These are phyloP conservation scores for Penicillium crustosum DNA, from an alignment of 2,329 filamentous ascomycete genomes.

Conservation along the genomic window DNA sequence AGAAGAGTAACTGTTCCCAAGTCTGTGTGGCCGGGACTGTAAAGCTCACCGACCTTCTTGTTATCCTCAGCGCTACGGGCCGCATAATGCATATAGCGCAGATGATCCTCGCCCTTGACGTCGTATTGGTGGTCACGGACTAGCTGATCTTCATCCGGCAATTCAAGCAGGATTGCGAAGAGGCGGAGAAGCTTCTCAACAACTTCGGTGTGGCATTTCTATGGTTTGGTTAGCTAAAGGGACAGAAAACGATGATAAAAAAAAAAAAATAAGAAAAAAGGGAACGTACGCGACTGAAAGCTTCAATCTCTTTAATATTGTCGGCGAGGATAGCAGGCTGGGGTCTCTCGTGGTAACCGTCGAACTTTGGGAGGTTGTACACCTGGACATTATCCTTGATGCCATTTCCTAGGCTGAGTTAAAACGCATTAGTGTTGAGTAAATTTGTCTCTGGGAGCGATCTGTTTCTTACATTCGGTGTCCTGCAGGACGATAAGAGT, in stretches of 20 bases:
- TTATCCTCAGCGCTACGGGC: conserved; percentile 52
- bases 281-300: conserved; percentile 46
- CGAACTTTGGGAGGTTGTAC: conserved; percentile 62
- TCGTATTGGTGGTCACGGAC: conserved; percentile 59
- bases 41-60: conserved; percentile 46
- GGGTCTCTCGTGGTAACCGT: conserved; percentile 45
- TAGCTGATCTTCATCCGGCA: conserved; percentile 60
- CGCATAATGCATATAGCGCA: conserved; percentile 63
- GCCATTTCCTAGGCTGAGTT: conserved; percentile 37
- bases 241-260: not conserved
- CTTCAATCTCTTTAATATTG: conserved; percentile 57
- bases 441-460: not conserved
- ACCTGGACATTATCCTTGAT: conserved; percentile 59
- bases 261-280: no score
- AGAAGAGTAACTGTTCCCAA: conserved; percentile 57
- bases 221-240: not conserved
- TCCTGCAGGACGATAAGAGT: conserved; percentile 56
- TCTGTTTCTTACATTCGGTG: conserved; percentile 33
- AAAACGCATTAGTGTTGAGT: conserved; percentile 7
- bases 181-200: conserved; percentile 53
- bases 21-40: conserved; percentile 56
- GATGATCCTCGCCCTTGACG: conserved; percentile 58
- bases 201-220: conserved; percentile 37
- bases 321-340: conserved; percentile 52
- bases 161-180: conserved; percentile 61